phyloP scores from a whole-genome alignment of 2,329 filamentous ascomycete genomes.

The Fusarium kyushuense region DNA sequence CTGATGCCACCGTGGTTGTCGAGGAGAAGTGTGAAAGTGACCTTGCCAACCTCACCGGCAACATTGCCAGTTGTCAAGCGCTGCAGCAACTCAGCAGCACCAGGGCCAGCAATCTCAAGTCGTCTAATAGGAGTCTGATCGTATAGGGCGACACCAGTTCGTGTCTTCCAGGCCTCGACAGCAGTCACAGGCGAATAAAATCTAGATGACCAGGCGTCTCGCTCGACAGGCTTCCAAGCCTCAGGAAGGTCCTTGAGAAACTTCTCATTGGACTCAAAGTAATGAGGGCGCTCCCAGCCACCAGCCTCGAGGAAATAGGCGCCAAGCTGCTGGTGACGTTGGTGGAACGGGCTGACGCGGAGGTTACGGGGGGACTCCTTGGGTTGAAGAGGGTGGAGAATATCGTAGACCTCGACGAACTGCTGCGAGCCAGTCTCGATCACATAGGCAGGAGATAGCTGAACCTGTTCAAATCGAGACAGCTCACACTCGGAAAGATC shows the following conservation, averaged over 20 bases:
- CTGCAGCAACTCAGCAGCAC: slow-evolving; percentile 66
- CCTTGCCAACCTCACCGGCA: slow-evolving; percentile 58
- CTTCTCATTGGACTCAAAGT: slow-evolving; percentile 68
- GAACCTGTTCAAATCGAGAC: slow-evolving; percentile 70
- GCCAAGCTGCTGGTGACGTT: slow-evolving; percentile 65
- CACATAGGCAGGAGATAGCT: slow-evolving; percentile 67
- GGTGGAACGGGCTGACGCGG: slow-evolving; percentile 69
- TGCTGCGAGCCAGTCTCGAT: slow-evolving; percentile 70
- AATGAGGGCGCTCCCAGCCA: slow-evolving; percentile 73
- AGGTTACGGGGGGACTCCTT: slow-evolving; percentile 68
- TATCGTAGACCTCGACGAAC: slow-evolving; percentile 74
- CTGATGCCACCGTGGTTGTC: slow-evolving; percentile 65
- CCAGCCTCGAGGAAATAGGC: slow-evolving; percentile 70
- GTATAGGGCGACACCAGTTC: slow-evolving; percentile 71
- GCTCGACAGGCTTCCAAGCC: slow-evolving; percentile 65
- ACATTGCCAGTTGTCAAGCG: slow-evolving; percentile 65
- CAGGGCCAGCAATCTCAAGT: slow-evolving; percentile 69
- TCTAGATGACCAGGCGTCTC: slow-evolving; percentile 69
- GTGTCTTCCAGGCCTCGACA: slow-evolving; percentile 73
- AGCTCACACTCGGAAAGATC: slow-evolving; percentile 71
- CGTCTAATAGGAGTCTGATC: slow-evolving; percentile 72
- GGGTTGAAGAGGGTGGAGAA: slow-evolving; percentile 70
- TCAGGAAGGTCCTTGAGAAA: slow-evolving; percentile 64
- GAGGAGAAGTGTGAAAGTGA: slow-evolving; percentile 69
- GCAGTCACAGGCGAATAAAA: slow-evolving; percentile 70